Evolutionary conservation across 768 basidiomycete species (phyloP), one percentile per base, ranked within the genome.

Genomic region (Hemileccinum rubropunctum): DNA sequence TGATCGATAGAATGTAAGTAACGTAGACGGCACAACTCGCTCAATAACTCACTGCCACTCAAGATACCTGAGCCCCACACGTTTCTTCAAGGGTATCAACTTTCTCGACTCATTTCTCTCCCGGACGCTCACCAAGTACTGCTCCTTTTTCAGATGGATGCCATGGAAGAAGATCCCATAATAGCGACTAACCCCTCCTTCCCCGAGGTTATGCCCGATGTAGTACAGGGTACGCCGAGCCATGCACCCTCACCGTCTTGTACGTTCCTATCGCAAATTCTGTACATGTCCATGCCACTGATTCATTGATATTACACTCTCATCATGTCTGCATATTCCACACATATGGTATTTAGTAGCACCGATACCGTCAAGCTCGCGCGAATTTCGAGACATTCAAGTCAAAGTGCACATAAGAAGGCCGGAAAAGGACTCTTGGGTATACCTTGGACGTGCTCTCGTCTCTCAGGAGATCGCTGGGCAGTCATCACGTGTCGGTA

Each of bases 381-480:
- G 80, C 49, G 83, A 85, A 59, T 86, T 88, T 62, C 81, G 84
- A 46, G 88, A 91, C 50, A 79, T 91, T 51, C 80, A 86, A 51
- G 90, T 91, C 51, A 91, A 91, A 65, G 88, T 92, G 17, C 90
- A 91, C 60, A 85, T 90, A 57, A 77, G 90, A 55, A 74, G 82
- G 57, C 84, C 89, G 32, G 89, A 90, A 48, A 81, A 73, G 61
- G 90, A 91, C 65, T 78, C 84, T 15, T 91, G 90, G 90, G 73
- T 80, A 23, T 92, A 91, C 58, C 76, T 91, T 43, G 90, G 90
- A 11, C 79, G 89, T 60, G 90, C 83, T 18, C 63, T 86, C 21
- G 88, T 90, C 42, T 76, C 84, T 26, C 86, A 91, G 53, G 90
- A 91, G 67, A 67, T 86, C 28, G 70, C 71, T 21, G 88, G 88